Evolutionary conservation across 257 asterid genomes (phyloP), one percentile per base, ranked within the genome.

Genomic region (Solanum infundibuliforme): DNA sequence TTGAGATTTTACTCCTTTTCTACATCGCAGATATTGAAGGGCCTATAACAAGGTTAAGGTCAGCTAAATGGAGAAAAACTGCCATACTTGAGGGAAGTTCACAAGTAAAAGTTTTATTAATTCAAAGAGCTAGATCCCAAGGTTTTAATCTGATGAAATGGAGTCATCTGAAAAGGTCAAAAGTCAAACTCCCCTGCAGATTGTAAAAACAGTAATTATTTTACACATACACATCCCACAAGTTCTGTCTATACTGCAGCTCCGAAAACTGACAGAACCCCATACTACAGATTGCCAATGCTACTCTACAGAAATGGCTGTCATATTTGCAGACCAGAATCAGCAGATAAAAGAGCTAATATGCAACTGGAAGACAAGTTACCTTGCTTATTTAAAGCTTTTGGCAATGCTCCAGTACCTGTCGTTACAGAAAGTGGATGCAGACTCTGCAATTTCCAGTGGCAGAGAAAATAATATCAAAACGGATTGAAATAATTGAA

Each of bases 311-410:
- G 39, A 46, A 81, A 46, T 10, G 41, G 41, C 11, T 29, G 20
- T 9, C 85, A 29, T 81, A 48, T 48, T 81, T 43, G 69, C 41
- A 46, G 66, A 79, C 29, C 38, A 35, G 23, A 14, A 25, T 41
- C 35, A 27, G 85, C 16, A 79, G 27, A 46, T 81, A 31, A 46
- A 81, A 46, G 65, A 46, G 29, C 81, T 39, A 38, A 39, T 31
- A 65, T 31, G 39, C 31, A 66, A 68, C 38, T 25, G 21, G 60
- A 21, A 43, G 41, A 66, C 81, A 39, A 85, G 66, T 85, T 85
- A 85, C 87, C 87, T 85, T 85, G 77, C 87, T 71, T 85, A 43
- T 66, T 66, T 39, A 85, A 66, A 85, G 7, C 81, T 55, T 66
- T 85, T 85, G 81, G 66, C 81, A 85, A 66, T 66, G 66, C 38